A percentile compares a stretch with the other conserved stretches of the same genome.
Conservation (phyloP, 225 moss, liverwort and hornwort species). For the Polytrichum commune region DNA sequence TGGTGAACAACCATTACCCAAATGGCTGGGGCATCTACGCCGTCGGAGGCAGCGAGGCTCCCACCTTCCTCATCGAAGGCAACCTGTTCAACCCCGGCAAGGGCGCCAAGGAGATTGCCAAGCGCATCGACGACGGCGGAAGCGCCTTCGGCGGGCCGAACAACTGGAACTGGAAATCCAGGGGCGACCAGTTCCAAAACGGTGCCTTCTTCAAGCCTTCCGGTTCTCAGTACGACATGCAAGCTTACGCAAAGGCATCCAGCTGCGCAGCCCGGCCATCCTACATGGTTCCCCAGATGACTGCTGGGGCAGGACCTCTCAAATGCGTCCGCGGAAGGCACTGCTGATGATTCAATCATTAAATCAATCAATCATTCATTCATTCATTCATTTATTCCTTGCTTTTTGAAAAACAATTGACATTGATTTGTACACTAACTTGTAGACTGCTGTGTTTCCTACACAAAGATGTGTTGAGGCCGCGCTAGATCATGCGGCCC, state of each 20-base stretch:
- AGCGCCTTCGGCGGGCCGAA: not conserved
- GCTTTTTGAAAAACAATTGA: too few species aligned
- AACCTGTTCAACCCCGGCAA: slow-evolving; percentile 2
- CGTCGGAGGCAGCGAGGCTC: slow-evolving; percentile 10
- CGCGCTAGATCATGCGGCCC: not conserved
- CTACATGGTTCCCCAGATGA: slow-evolving; percentile 9
- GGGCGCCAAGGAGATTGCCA: not conserved
- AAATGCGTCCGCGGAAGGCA: slow-evolving; percentile 10
- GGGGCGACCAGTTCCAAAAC: slow-evolving; percentile 1
- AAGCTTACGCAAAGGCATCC: slow-evolving; percentile 13
- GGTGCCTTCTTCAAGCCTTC: slow-evolving; percentile 15
- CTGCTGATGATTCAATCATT: not conserved
- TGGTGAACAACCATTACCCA: slow-evolving; percentile 9
- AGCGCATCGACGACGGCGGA: slow-evolving; percentile 14
- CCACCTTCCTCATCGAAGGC: slow-evolving; percentile 5
- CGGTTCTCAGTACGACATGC: slow-evolving; percentile 2
- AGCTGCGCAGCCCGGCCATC: slow-evolving; percentile 15
- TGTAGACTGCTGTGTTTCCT: not conserved
- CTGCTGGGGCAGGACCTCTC: slow-evolving; percentile 19
- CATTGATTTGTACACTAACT: not conserved
- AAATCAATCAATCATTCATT: not conserved
- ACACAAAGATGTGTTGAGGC: not conserved
- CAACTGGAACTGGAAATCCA: slow-evolving; percentile 20
- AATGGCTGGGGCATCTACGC: slow-evolving; percentile 8
- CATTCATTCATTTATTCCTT: not conserved